These are phyloP conservation scores for Cryomyces minteri DNA, from an alignment of 495 filamentous ascomycete genomes.

Conservation along the genomic window DNA sequence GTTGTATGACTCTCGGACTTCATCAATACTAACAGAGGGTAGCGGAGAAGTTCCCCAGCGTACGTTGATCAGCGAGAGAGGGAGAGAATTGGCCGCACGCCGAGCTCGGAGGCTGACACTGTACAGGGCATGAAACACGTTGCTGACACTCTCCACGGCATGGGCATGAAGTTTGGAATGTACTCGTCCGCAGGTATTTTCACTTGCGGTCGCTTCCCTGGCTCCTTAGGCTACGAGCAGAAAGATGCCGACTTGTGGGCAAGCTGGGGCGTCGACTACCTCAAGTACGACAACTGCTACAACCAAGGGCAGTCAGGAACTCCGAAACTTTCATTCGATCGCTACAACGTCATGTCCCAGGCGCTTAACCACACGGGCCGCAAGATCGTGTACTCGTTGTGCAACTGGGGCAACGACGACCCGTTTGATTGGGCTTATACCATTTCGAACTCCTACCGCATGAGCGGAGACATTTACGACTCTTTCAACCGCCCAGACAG, in stretches of 20 bases:
- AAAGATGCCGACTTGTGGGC: constrained; percentile 42
- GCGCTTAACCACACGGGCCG: constrained; percentile 35
- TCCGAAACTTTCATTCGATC: constrained; percentile 24
- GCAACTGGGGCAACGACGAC: constrained; percentile 39
- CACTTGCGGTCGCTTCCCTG: constrained; percentile 33
- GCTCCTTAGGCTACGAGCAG: constrained; percentile 38
- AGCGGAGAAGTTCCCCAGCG: constrained; percentile 35
- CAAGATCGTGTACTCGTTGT: constrained; percentile 44
- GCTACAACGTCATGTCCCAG: constrained; percentile 41
- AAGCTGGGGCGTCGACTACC: constrained; percentile 36
- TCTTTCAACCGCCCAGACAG: constrained; percentile 18
- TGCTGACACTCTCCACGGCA: constrained; percentile 34
- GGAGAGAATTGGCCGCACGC: neutral
- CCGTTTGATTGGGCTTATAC: constrained; percentile 31
- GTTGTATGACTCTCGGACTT: no score
- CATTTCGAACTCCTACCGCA: constrained; percentile 39
- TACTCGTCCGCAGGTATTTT: constrained; percentile 32
- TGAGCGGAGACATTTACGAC: constrained; percentile 31
- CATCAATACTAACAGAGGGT: neutral
- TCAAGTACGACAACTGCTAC: constrained; percentile 63
- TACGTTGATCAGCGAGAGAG: constrained; percentile 9
- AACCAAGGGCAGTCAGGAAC: constrained; percentile 32
- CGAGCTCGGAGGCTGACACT: neutral
- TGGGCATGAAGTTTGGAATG: constrained; percentile 48
- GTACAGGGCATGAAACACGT: constrained; percentile 28